Percentiles rank a stretch among this genome's conserved stretches.
Conservation (phyloP, 306 rosid species). For the Trifolium fragiferum region DNA sequence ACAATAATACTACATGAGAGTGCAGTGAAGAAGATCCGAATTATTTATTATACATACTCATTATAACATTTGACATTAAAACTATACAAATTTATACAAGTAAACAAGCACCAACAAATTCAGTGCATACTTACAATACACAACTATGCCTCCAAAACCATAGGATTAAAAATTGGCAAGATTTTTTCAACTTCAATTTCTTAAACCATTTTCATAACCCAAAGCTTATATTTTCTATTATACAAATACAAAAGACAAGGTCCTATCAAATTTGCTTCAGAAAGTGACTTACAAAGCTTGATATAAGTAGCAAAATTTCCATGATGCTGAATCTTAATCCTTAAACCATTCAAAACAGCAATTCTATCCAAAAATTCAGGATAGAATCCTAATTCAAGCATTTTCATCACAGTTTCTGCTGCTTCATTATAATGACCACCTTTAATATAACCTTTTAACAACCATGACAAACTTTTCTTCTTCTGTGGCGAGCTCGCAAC, state of each 20-base stretch:
- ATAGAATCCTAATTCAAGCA: constrained; percentile 74
- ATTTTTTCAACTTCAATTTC: constrained; percentile 3
- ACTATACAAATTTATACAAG: constrained; percentile 59
- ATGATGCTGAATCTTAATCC: constrained; percentile 66
- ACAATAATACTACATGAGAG: neutral
- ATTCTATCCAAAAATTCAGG: constrained; percentile 86
- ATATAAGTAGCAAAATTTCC: constrained; percentile 69
- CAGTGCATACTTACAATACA: constrained; percentile 40
- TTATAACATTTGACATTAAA: constrained; percentile 30
- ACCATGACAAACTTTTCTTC: constrained; percentile 88
- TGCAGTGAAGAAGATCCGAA: constrained; percentile 3
- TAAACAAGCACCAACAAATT: constrained; percentile 48
- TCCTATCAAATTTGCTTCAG: constrained; percentile 74
- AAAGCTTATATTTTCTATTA: constrained; percentile 76
- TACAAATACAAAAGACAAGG: constrained; percentile 84
- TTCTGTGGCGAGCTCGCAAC: constrained; percentile 63
- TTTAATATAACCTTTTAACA: constrained; percentile 87
- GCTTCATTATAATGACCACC: constrained; percentile 91
- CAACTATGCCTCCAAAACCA: constrained; percentile 33
- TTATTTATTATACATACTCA: constrained; percentile 13
- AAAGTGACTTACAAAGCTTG: constrained; percentile 80
- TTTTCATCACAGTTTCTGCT: constrained; percentile 78
- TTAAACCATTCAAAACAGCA: constrained; percentile 84
- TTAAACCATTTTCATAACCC: constrained; percentile 84
- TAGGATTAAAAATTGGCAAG: constrained; percentile 15